A percentile compares a stretch with the other conserved stretches of the same genome.
Conservation (phyloP, 768 basidiomycete species). For the Hysterangium stoloniferum region DNA sequence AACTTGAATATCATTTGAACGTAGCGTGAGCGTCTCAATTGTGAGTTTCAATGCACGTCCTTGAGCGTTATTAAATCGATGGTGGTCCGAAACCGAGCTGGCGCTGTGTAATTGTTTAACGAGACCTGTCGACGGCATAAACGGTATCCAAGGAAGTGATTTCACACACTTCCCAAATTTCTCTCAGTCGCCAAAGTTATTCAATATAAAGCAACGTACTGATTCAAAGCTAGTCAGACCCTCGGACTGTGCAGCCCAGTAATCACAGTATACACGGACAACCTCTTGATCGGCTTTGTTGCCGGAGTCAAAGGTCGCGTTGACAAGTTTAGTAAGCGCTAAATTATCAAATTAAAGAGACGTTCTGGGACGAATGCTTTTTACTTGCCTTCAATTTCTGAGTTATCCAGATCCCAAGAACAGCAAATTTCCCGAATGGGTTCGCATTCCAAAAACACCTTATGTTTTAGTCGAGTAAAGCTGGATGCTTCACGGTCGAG, state of each 20-base stretch:
- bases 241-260: constrained; percentile 31
- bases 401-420: not conserved
- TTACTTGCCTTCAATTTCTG: not conserved
- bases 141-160: constrained; percentile 45
- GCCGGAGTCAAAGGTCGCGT: constrained; percentile 29
- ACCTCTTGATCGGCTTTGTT: constrained; percentile 32
- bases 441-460: constrained; percentile 5
- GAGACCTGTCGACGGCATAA: constrained; percentile 36
- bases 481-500: not conserved
- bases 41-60: too few relatives aligned
- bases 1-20: too few relatives aligned
- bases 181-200: constrained; percentile 12
- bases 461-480: constrained; percentile 2
- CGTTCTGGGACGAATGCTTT: too few relatives aligned
- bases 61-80: not conserved
- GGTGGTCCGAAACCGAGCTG: not conserved
- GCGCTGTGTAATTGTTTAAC: constrained; percentile 38
- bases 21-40: too few relatives aligned
- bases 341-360: not conserved
- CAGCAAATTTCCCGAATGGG: constrained; percentile 3
- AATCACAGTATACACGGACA: constrained; percentile 30
- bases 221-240: constrained; percentile 11
- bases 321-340: constrained; percentile 40
- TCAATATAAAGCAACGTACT: constrained; percentile 11
- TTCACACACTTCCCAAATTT: not conserved